Evolutionary conservation across 129 eudicot species (phyloP), one percentile per base, ranked within the genome.

Genomic region (Escallonia rubra): DNA sequence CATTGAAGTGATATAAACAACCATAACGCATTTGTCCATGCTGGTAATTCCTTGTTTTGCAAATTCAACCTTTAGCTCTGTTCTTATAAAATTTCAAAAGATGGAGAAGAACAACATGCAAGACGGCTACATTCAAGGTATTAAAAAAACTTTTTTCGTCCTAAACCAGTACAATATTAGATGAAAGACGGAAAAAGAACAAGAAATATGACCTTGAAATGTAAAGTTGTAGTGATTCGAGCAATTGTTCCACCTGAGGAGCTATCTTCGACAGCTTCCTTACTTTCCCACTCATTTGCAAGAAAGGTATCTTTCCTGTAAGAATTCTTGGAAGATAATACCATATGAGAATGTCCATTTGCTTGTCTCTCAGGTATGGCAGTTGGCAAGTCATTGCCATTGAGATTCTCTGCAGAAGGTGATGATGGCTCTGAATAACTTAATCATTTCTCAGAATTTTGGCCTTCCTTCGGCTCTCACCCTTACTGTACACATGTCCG

Each of bases 351-450:
- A 61, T 43, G 61, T 3, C 68, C 86, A 64, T 73, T 76, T 48
- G 62, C n/a, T 68, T 54, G 66, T 56, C 72, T 79, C 52, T 57
- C 71, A 59, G 74, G 56, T 41, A 41, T 61, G 51, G 52, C 52
- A 57, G 73, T 62, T 73, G 69, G 82, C 75, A 72, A 67, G 69
- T 77, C 72, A 71, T 72, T 77, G 55, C 74, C 80, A 62, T 58
- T 58, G 59, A 57, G 66, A 64, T 84, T 81, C 58, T 79, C 81
- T 4, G 46, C 72, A 50, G 81, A 73, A 65, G 85, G 72, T n/a
- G 86, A 78, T 66, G 89, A 72, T 63, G 43, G 77, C 41, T 83
- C 91, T 42, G 80, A 68, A 74, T 72, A 76, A 66, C 75, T 77
- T n/a, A 70, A 68, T 76, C 77, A 67, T 61, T 60, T 75, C 63